Evolutionary conservation across 768 basidiomycete species (phyloP).

Genomic region (Kwoniella botswanensis): DNA sequence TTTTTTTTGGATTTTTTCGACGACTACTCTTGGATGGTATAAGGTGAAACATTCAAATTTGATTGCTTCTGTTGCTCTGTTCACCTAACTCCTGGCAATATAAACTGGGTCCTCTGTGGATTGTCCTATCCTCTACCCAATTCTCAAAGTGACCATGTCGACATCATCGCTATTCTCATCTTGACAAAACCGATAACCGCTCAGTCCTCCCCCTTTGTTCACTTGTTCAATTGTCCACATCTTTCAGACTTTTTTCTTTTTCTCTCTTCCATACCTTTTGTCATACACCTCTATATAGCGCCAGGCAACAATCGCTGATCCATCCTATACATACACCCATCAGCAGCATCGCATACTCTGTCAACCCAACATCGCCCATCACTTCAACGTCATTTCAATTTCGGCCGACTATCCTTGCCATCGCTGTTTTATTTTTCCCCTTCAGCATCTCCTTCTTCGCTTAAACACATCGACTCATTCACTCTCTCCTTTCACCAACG

Average conservation of each 20-base stretch:
- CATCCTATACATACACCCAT: neutral
- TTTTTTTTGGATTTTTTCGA: neutral
- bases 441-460: neutral
- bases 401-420: conserved; percentile 28
- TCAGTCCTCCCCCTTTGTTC: conserved; percentile 15
- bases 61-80: neutral
- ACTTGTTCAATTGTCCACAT: neutral
- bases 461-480: neutral
- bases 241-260: conserved; percentile 6
- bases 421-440: neutral
- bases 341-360: conserved; percentile 5
- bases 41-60: conserved; percentile 7
- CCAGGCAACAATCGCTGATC: neutral
- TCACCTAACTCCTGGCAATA: neutral
- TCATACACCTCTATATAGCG: neutral
- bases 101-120: neutral
- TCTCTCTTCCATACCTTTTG: neutral
- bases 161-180: neutral
- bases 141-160: neutral
- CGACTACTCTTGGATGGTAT: conserved; percentile 1
- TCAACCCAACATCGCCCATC: neutral
- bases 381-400: conserved; percentile 20
- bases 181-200: conserved; percentile 14
- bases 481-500: neutral
- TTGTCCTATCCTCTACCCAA: neutral